These are phyloP conservation scores for Fusarium avenaceum DNA, from an alignment of 2,329 filamentous ascomycete species.

Conservation along the genomic window DNA sequence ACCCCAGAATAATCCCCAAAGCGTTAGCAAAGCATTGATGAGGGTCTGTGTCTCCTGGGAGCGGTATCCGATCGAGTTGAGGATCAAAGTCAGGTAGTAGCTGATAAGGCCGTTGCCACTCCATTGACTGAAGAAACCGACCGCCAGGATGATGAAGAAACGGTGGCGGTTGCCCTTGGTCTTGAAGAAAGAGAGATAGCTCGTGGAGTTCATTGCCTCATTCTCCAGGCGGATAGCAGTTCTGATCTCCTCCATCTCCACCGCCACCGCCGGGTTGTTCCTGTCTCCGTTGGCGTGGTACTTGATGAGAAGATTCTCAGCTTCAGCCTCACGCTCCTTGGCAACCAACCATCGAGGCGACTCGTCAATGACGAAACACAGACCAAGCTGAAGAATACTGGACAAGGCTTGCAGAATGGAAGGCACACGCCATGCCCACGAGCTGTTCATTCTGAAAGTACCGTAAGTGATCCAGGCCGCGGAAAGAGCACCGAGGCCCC, in stretches of 20 bases:
- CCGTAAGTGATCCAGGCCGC: constrained; percentile 24
- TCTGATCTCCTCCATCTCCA: constrained; percentile 24
- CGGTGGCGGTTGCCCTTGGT: constrained; percentile 23
- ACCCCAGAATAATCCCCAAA: constrained; percentile 25
- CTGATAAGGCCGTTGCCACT: constrained; percentile 22
- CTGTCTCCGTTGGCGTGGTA: constrained; percentile 24
- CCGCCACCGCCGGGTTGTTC: constrained; percentile 9
- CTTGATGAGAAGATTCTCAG: constrained; percentile 10
- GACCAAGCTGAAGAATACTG: constrained; percentile 4
- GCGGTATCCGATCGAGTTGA: constrained; percentile 23
- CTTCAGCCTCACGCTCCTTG: constrained; percentile 15
- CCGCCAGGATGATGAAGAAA: constrained; percentile 23
- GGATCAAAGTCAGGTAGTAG: constrained; percentile 22
- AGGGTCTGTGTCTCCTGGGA: constrained; percentile 20
- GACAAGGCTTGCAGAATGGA: constrained; percentile 18
- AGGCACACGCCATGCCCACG: constrained; percentile 21
- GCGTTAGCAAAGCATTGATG: constrained; percentile 5
- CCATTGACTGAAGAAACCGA: constrained; percentile 26
- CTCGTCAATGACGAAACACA: constrained; percentile 19
- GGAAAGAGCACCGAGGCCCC: constrained; percentile 18
- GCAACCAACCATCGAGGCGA: constrained; percentile 19
- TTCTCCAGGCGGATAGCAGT: constrained; percentile 22
- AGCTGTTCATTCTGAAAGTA: constrained; percentile 18
- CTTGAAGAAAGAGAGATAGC: constrained; percentile 23
- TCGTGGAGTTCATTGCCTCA: constrained; percentile 8